Conservation (phyloP, 495 filamentous ascomycete genomes). For the Penicillium macrosclerotiorum region DNA sequence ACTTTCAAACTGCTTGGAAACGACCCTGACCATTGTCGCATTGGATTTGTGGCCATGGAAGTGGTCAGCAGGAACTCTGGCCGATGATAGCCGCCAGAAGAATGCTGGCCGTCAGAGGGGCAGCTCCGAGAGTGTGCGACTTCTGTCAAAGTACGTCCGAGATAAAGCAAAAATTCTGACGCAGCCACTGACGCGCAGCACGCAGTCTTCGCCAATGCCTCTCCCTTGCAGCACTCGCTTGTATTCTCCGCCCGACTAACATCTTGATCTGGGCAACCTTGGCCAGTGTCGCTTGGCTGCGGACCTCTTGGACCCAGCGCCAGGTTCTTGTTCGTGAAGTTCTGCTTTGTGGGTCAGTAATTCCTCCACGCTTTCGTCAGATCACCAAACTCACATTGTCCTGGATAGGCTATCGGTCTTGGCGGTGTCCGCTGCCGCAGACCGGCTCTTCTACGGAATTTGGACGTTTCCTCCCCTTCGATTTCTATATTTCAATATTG, state of each 20-base stretch:
- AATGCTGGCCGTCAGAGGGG: conserved; percentile 4
- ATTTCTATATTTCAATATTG: conserved; percentile 91
- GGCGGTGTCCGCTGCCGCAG: conserved; percentile 60
- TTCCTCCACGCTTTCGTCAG: neutral
- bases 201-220: conserved; percentile 63
- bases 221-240: conserved; percentile 74
- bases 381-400: conserved; percentile 9
- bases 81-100: conserved; percentile 4
- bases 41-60: conserved; percentile 87
- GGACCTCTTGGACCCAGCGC: conserved; percentile 38
- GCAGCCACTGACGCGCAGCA: conserved; percentile 13
- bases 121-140: conserved; percentile 6
- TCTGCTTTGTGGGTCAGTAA: conserved; percentile 63
- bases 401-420: conserved; percentile 52
- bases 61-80: conserved; percentile 36
- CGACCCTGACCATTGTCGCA: conserved; percentile 76
- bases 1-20: conserved; percentile 91
- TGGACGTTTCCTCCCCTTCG: conserved; percentile 90
- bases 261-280: conserved; percentile 75
- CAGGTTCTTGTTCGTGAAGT: conserved; percentile 59
- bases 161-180: neutral
- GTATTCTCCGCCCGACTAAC: conserved; percentile 89
- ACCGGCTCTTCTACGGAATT: conserved; percentile 77
- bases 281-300: conserved; percentile 44
- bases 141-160: conserved; percentile 10